Evolutionary conservation across 2,329 filamentous ascomycete genomes (phyloP).

Genomic region (Acephala macrosclerotiorum): DNA sequence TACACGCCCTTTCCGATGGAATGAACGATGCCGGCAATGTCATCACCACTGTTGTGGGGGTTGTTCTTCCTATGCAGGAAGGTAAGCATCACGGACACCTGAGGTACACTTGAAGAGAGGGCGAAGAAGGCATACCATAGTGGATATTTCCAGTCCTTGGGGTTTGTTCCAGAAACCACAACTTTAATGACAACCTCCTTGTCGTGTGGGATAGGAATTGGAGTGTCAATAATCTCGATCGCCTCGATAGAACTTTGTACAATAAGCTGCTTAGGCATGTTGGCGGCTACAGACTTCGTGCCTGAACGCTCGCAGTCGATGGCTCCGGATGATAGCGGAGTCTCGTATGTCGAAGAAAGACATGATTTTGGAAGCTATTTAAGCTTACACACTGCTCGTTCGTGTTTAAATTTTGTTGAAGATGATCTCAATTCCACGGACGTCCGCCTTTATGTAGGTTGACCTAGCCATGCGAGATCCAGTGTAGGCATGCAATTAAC

Average conservation of each 20-base stretch:
- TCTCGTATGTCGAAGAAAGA: background rate
- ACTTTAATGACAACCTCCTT: conserved; percentile 23
- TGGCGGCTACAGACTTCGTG: background rate
- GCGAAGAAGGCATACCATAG: conserved; percentile 19
- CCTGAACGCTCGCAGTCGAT: background rate
- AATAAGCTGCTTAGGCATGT: conserved; percentile 28
- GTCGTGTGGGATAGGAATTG: conserved; percentile 18
- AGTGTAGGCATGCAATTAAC: background rate
- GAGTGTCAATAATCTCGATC: conserved; percentile 23
- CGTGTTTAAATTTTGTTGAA: background rate
- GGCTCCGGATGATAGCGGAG: background rate
- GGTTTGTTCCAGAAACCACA: conserved; percentile 36
- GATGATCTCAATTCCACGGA: background rate
- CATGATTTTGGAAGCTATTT: background rate
- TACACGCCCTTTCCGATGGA: conserved; percentile 55
- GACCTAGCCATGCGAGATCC: background rate
- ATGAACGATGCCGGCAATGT: conserved; percentile 50
- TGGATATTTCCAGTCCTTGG: conserved; percentile 36
- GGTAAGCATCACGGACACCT: conserved; percentile 6
- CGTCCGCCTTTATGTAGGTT: background rate
- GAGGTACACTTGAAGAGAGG: background rate
- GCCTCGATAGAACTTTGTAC: conserved; percentile 23
- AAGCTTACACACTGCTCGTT: background rate
- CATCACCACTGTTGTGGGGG: conserved; percentile 38
- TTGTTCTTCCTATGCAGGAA: conserved; percentile 17